Base-by-base conservation (phyloP, 225 moss, liverwort and hornwort genomes). In the Pleurozium schreberi region DNA sequence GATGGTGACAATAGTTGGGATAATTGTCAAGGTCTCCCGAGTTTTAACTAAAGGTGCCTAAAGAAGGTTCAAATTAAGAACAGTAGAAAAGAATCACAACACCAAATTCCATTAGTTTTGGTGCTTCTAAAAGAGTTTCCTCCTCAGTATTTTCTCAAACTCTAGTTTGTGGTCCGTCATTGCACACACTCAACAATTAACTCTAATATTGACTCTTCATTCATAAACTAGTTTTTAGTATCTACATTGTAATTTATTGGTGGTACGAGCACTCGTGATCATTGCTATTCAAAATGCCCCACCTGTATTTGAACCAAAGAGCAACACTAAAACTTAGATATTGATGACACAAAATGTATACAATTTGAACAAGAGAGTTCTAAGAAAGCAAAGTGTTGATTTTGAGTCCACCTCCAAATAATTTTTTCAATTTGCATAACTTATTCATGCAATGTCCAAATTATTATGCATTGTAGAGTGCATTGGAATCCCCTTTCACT, bases 201-300 rank as follows among this genome's bases (percentile, higher is more conserved):
- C 3, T 36, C 7, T 18, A 25, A 73, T 28, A 45, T 28, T 9
- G 2, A 45, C 3, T 40, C 18, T 45, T 73, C 30, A 45, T 30
- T 45, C 8, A 30, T 0, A 45, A 18, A 22, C 2, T 10, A 74
- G 30, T 8, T 74, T 47, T 4, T 28, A 45, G 9, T 73, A 43
- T 45, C 4, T 2, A 28, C 10, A 45, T 1, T 45, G 1, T 17
- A 27, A 27, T 8, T 4, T 26, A 71, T 3, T 3, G 1, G 2
- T 38, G n/a, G 17, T 74, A 31, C 6, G 12, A 31, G 33, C 7
- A 49, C 0, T 75, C 20, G 19, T 2, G 12, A 75, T 49, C 20
- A 33, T 33, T 20, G 33, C 0, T 33, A 2, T 75, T 5, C 7
- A 50, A 50, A 33, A 75, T 49, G 4, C 3, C 2, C 20, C 50